Evolutionary conservation across 495 filamentous ascomycete genomes (phyloP).

Genomic region (Penicillium canescens): DNA sequence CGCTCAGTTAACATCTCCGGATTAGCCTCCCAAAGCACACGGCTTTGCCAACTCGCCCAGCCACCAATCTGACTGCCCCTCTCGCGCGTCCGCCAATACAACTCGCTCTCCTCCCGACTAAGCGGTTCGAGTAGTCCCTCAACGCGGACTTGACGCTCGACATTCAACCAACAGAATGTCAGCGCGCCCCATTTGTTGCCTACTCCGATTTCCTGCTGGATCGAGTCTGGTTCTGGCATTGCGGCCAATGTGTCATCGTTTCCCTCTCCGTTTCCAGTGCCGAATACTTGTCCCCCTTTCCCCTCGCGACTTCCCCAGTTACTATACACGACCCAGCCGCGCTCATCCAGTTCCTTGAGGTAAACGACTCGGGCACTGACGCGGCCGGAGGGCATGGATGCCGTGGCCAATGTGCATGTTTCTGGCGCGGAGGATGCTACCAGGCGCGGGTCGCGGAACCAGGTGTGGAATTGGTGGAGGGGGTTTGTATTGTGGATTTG

Average conservation of each 20-base stretch:
- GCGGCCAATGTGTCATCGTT: slow-evolving; percentile 9
- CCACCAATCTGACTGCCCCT: slow-evolving; percentile 83
- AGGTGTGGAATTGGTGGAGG: slow-evolving; percentile 79
- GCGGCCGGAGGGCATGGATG: slow-evolving; percentile 78
- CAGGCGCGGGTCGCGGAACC: slow-evolving; percentile 74
- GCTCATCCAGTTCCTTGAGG: slow-evolving; percentile 71
- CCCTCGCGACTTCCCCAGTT: slow-evolving; percentile 74
- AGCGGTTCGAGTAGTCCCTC: slow-evolving; percentile 74
- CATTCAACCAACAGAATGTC: slow-evolving; percentile 56
- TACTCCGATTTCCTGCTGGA: slow-evolving; percentile 9
- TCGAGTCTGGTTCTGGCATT: slow-evolving; percentile 31
- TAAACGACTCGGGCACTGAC: slow-evolving; percentile 87
- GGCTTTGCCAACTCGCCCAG: slow-evolving; percentile 90
- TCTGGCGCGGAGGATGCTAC: slow-evolving; percentile 61
- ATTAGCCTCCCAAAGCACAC: slow-evolving; percentile 56
- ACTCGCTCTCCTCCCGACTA: slow-evolving; percentile 70
- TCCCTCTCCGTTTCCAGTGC: neutral
- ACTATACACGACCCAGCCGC: slow-evolving; percentile 88
- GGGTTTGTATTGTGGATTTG: slow-evolving; percentile 52
- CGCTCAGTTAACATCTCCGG: slow-evolving; percentile 23
- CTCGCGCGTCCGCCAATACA: slow-evolving; percentile 82
- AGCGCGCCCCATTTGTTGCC: slow-evolving; percentile 48
- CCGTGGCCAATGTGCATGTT: slow-evolving; percentile 83
- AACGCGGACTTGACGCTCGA: slow-evolving; percentile 84
- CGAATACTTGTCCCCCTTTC: slow-evolving; percentile 47